Base-by-base conservation (phyloP, 2,329 filamentous ascomycete species). In the Scedosporium boydii region DNA sequence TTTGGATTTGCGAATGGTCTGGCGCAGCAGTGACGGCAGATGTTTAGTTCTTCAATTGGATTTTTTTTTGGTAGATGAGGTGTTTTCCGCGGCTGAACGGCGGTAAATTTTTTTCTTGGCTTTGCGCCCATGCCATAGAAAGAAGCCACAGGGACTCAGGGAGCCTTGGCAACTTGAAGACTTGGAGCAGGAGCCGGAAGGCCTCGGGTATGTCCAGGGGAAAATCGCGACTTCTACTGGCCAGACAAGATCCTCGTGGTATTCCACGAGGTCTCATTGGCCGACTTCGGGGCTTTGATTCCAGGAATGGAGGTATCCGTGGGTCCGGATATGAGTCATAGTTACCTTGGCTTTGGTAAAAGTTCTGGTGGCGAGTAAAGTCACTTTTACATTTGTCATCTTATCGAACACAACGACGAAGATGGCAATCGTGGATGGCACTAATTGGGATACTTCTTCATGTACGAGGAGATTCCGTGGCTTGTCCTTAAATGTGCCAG, bases 81-180 rank as follows among this genome's bases (percentile, higher is more conserved):
- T 55, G 18, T 55, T 55, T 55, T 55, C 51, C 51, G 51, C 51
- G 51, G 51, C 51, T 55, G 51, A 55, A 55, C 51, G 51, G 51
- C 51, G 51, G 51, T 23, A 55, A 55, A 55, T 55, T 55, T 16
- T 27, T 14, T 26, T 10, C 18, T 23, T 26, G 18, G 18, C 51
- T 26, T 48, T 6, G 14, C 44, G n/a, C 21, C 44, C 14, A n/a
- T 48, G 44, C 44, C 44, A 23, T 2, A 7, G 44, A 48, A 6
- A n/a, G 44, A 48, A 21, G 44, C 21, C 16, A 23, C 44, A 48
- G 29, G 29, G 29, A 34, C 44, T 21, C 7, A 34, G 29, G 29
- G 44, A 7, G 44, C 44, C 18, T 48, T 21, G 18, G 44, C 44
- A n/a, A n/a, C 16, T 21, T 18, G 44, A 18, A 48, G 9, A 21